Evolutionary conservation across 2,329 filamentous ascomycete species (phyloP).

Genomic region (Ophiostoma australiae): DNA sequence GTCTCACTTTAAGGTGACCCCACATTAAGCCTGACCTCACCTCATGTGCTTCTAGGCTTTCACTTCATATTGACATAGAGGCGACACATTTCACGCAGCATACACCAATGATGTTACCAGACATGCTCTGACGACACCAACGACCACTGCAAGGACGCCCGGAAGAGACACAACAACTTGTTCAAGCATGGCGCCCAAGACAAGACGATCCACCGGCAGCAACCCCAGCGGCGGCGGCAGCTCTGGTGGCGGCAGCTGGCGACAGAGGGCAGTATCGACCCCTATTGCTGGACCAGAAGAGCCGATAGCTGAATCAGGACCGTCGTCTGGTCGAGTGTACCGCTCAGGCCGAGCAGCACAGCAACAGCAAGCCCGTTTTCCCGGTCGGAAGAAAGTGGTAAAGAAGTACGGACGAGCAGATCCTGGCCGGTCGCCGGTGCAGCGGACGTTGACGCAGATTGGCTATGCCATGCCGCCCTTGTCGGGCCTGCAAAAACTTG

Average conservation of each 20-base stretch:
- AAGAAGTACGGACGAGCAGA: not conserved
- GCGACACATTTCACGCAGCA: not conserved
- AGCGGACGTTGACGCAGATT: constrained; percentile 37
- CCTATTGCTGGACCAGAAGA: not conserved
- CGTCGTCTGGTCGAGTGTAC: constrained; percentile 28
- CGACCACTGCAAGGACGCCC: not conserved
- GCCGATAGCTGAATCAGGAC: not conserved
- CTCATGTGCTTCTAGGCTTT: not conserved
- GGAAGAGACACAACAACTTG: not conserved
- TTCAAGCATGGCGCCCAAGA: constrained; percentile 28
- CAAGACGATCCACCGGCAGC: constrained; percentile 20
- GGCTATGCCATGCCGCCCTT: constrained; percentile 28
- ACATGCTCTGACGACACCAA: not conserved
- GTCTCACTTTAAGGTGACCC: not conserved
- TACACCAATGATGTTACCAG: not conserved
- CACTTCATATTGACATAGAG: not conserved
- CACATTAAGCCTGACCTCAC: not conserved
- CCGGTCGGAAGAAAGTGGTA: constrained; percentile 28
- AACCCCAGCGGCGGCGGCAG: not conserved
- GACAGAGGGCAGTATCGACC: not conserved
- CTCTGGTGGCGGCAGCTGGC: not conserved
- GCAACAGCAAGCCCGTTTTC: constrained; percentile 33
- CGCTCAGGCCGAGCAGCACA: constrained; percentile 28
- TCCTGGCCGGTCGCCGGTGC: constrained; percentile 27
- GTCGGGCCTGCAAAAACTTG: constrained; percentile 21